Conservation (phyloP, 2,329 filamentous ascomycete species). For the Ceratocystis destructans region DNA sequence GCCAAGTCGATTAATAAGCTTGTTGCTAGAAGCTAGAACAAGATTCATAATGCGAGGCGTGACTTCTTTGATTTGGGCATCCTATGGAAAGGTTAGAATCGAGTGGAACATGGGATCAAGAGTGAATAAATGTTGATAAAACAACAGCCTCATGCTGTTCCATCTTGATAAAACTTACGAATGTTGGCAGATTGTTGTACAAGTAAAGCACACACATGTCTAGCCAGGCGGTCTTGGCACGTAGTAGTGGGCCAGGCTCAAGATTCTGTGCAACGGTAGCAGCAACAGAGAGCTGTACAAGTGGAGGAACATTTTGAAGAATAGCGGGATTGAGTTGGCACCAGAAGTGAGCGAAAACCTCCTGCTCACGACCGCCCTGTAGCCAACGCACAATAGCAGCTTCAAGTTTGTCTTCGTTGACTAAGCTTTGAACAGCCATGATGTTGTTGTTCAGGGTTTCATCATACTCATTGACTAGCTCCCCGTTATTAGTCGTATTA, state of each 20-base stretch:
- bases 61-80: slow-evolving; percentile 41
- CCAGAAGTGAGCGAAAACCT: slow-evolving; percentile 41
- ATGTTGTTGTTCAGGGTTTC: slow-evolving; percentile 43
- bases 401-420: slow-evolving; percentile 48
- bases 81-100: slow-evolving; percentile 29
- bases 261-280: slow-evolving; percentile 49
- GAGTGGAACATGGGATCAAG: no score
- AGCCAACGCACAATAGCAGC: slow-evolving; percentile 54
- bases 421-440: slow-evolving; percentile 45
- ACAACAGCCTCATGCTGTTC: no score
- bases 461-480: slow-evolving; percentile 22
- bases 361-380: slow-evolving; percentile 47
- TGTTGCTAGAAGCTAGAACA: slow-evolving; percentile 39
- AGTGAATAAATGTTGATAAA: background rate
- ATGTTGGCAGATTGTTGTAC: slow-evolving; percentile 33
- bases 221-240: slow-evolving; percentile 46
- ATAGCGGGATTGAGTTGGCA: slow-evolving; percentile 27
- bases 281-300: slow-evolving; percentile 50
- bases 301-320: slow-evolving; percentile 43
- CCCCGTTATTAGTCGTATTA: background rate
- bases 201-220: slow-evolving; percentile 46
- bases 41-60: slow-evolving; percentile 44
- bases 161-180: slow-evolving; percentile 33
- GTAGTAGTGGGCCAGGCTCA: slow-evolving; percentile 36
- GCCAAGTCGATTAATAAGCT: slow-evolving; percentile 38